Conservation (phyloP, 495 filamentous ascomycete genomes). For the Penicillium maclennaniae region DNA sequence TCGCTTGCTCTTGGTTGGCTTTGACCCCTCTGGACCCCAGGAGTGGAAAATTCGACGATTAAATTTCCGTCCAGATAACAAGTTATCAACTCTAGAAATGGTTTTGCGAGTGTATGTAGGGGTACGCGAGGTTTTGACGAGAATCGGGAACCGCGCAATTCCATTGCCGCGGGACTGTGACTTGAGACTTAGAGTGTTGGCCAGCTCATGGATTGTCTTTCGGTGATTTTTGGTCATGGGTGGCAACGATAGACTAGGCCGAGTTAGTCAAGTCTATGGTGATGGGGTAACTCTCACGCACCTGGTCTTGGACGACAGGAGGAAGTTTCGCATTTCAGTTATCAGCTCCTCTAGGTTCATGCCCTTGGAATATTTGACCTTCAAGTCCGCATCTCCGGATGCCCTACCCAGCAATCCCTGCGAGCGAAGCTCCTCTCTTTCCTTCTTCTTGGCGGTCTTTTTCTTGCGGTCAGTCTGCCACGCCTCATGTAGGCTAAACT, state of each 20-base stretch:
- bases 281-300: constrained; percentile 32
- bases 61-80: constrained; percentile 32
- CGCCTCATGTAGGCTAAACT: constrained; percentile 51
- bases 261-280: neutral
- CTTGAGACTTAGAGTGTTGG: constrained; percentile 65
- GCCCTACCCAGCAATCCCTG: constrained; percentile 74
- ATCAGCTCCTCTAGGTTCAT: constrained; percentile 70
- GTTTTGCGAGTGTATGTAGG: constrained; percentile 45
- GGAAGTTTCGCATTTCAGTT: constrained; percentile 65
- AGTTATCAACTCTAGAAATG: constrained; percentile 33
- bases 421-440: constrained; percentile 72
- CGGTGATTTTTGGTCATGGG: constrained; percentile 78
- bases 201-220: constrained; percentile 72
- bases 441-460: constrained; percentile 75
- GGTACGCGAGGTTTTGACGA: constrained; percentile 70
- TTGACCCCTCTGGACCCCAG: constrained; percentile 23
- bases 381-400: constrained; percentile 58
- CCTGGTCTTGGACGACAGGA: constrained; percentile 61
- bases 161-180: constrained; percentile 80
- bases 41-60: constrained; percentile 32
- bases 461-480: constrained; percentile 77
- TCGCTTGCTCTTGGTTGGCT: constrained; percentile 29
- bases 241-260: constrained; percentile 65
- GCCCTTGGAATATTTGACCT: constrained; percentile 66
- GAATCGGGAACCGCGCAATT: constrained; percentile 66